Conservation (phyloP, 768 basidiomycete species). For the Tremella mesenterica region DNA sequence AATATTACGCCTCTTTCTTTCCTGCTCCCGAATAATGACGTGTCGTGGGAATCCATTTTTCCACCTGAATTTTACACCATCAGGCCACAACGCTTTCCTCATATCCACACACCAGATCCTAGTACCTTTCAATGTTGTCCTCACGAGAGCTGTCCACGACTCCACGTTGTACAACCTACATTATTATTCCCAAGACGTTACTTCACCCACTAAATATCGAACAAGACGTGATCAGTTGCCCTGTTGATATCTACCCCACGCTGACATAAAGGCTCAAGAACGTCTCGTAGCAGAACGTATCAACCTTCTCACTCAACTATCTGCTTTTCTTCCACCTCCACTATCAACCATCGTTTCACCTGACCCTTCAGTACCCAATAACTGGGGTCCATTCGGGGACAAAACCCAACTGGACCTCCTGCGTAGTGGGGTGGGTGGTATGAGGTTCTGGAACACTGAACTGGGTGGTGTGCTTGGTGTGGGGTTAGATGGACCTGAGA, state of each 20-base stretch:
- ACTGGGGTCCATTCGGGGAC: background rate
- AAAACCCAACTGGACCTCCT: slow-evolving; percentile 5
- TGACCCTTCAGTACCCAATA: background rate
- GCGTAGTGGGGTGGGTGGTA: slow-evolving; percentile 2
- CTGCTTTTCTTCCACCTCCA: slow-evolving; percentile 33
- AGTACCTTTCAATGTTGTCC: no score
- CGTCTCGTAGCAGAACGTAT: slow-evolving; percentile 20
- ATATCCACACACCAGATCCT: no score
- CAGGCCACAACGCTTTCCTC: no score
- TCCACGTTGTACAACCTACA: no score
- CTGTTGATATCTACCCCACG: background rate
- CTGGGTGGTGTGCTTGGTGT: background rate
- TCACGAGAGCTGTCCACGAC: no score
- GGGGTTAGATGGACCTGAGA: slow-evolving; percentile 3
- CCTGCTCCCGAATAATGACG: no score
- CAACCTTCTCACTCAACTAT: slow-evolving; percentile 23
- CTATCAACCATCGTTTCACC: slow-evolving; percentile 20
- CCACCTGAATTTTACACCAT: no score
- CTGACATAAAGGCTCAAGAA: slow-evolving; percentile 19
- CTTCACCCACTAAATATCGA: no score
- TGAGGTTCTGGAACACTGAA: slow-evolving; percentile 16
- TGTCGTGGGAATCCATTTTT: no score
- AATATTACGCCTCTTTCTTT: no score
- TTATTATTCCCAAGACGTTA: no score
- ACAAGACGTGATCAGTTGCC: background rate